These are phyloP conservation scores for Xylariaceae sp. DNA, from an alignment of 2,329 filamentous ascomycete genomes.

Conservation along the genomic window DNA sequence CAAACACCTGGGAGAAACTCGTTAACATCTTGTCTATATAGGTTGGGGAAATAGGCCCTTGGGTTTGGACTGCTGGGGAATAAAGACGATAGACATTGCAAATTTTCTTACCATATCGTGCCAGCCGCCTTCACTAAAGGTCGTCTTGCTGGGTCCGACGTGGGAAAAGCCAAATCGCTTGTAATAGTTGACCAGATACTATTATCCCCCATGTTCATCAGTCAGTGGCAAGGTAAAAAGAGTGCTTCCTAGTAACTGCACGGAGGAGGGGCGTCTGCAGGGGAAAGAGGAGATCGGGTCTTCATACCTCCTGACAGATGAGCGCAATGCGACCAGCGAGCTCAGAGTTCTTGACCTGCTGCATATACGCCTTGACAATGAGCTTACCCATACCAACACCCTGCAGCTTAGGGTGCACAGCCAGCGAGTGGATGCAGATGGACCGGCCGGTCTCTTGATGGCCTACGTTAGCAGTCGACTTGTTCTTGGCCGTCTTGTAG, in stretches of 20 bases:
- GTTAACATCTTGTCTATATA: not conserved
- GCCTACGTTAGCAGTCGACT: slow-evolving; percentile 50
- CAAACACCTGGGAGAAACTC: slow-evolving; percentile 4
- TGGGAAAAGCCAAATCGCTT: slow-evolving; percentile 75
- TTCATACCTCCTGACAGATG: slow-evolving; percentile 72
- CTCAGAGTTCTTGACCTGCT: slow-evolving; percentile 74
- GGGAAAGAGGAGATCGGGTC: not conserved
- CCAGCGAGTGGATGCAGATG: slow-evolving; percentile 82
- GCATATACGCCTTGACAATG: slow-evolving; percentile 77
- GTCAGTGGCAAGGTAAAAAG: too few relatives aligned
- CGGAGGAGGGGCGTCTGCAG: not conserved
- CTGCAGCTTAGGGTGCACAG: slow-evolving; percentile 78
- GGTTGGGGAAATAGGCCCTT: not conserved
- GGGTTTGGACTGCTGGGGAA: not conserved
- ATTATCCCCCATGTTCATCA: not conserved
- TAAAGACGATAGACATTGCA: not conserved
- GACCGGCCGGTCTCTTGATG: slow-evolving; percentile 78
- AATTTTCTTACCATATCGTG: slow-evolving; percentile 73
- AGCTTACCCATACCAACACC: slow-evolving; percentile 75
- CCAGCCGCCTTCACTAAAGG: slow-evolving; percentile 83
- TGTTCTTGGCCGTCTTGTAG: slow-evolving; percentile 60
- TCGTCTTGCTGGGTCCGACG: slow-evolving; percentile 70
- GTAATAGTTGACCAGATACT: slow-evolving; percentile 77
- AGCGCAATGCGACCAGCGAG: slow-evolving; percentile 77
- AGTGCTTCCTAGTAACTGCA: too few relatives aligned